A percentile compares a stretch with the other conserved stretches of the same genome.
Evolutionary conservation across 2,329 filamentous ascomycete species (phyloP).

Genomic region (Botrytis sinoallii): DNA sequence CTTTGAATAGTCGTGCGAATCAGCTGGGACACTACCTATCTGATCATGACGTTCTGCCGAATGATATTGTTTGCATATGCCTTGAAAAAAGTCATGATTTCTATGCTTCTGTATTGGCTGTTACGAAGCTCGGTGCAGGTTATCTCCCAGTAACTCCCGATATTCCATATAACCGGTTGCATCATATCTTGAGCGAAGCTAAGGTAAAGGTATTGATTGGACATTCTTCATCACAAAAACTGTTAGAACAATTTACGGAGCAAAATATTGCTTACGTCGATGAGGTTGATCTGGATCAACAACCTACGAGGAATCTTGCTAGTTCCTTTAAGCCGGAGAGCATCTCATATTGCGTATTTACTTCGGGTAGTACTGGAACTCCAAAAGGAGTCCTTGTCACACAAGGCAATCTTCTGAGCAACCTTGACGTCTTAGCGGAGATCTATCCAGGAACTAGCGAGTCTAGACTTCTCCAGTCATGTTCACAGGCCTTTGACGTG

Average conservation of each 20-base stretch:
- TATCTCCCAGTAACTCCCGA: slow-evolving; percentile 77
- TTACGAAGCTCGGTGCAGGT: slow-evolving; percentile 70
- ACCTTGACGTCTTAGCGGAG: slow-evolving; percentile 62
- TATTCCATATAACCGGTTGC: slow-evolving; percentile 61
- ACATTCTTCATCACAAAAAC: slow-evolving; percentile 33
- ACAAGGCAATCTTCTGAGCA: slow-evolving; percentile 71
- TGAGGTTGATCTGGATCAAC: slow-evolving; percentile 27
- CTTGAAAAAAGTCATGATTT: slow-evolving; percentile 74
- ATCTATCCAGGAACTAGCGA: slow-evolving; percentile 58
- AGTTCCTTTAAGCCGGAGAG: slow-evolving; percentile 23
- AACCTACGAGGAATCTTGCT: slow-evolving; percentile 26
- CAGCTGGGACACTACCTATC: slow-evolving; percentile 57
- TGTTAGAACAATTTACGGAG: slow-evolving; percentile 25
- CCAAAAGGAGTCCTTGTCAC: slow-evolving; percentile 81
- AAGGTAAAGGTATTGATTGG: slow-evolving; percentile 48
- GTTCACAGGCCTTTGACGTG: slow-evolving; percentile 81
- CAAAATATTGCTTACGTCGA: slow-evolving; percentile 35
- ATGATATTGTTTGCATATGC: slow-evolving; percentile 66
- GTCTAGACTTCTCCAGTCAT: slow-evolving; percentile 70
- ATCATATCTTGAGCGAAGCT: slow-evolving; percentile 61
- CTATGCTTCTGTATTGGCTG: slow-evolving; percentile 71
- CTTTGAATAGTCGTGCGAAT: slow-evolving; percentile 65
- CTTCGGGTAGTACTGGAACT: slow-evolving; percentile 72
- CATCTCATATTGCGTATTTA: slow-evolving; percentile 76
- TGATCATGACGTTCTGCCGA: slow-evolving; percentile 45